Conservation (phyloP, 2,329 filamentous ascomycete species). For the Nakataea oryzae region DNA sequence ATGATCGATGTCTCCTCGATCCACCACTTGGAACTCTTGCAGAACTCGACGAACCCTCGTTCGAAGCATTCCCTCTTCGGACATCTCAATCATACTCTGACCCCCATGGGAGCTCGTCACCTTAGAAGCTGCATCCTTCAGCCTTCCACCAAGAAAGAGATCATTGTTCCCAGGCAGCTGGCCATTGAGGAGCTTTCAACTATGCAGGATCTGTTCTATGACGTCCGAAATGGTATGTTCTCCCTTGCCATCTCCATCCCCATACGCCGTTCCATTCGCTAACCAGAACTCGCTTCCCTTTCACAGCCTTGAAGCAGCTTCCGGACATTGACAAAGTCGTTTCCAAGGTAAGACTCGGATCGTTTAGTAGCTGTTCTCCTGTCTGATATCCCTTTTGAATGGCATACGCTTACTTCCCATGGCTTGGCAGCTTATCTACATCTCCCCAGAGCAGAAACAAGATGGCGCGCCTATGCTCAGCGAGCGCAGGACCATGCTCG, state of each 20-base stretch:
- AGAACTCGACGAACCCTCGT: slow-evolving; percentile 68
- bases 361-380: background rate
- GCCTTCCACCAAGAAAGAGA: slow-evolving; percentile 60
- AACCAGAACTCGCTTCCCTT: slow-evolving; percentile 8
- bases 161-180: slow-evolving; percentile 64
- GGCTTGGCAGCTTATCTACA: slow-evolving; percentile 26
- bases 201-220: slow-evolving; percentile 77
- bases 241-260: background rate
- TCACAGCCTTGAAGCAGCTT: slow-evolving; percentile 59
- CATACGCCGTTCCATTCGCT: background rate
- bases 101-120: slow-evolving; percentile 79
- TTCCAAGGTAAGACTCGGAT: slow-evolving; percentile 45
- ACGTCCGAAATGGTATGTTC: slow-evolving; percentile 52
- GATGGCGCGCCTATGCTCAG: slow-evolving; percentile 28
- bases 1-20: slow-evolving; percentile 90
- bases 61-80: slow-evolving; percentile 80
- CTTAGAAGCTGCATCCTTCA: slow-evolving; percentile 82
- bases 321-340: slow-evolving; percentile 72
- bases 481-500: slow-evolving; percentile 61
- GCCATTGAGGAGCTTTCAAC: slow-evolving; percentile 72
- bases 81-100: slow-evolving; percentile 72
- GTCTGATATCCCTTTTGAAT: background rate
- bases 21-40: slow-evolving; percentile 76
- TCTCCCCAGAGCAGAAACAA: slow-evolving; percentile 55
- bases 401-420: background rate